phyloP scores from a whole-genome alignment of 805 yeast species.

The Nakazawaea populi region DNA sequence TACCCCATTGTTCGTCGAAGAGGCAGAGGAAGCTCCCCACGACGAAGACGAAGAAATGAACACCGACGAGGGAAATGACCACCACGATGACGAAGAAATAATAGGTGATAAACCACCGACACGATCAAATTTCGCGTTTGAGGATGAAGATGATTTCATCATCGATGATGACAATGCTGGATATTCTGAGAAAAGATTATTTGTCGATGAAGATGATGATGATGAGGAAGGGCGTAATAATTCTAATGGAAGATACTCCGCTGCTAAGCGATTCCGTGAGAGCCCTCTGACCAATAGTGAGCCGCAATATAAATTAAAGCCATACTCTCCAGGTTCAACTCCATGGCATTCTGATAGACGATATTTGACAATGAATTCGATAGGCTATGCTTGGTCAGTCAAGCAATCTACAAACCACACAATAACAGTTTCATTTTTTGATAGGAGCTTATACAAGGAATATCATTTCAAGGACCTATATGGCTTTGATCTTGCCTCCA shows the following conservation, averaged over 20 bases:
- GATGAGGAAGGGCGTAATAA: background rate
- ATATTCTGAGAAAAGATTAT: slow-evolving; percentile 18
- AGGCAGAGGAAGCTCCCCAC: slow-evolving; percentile 12
- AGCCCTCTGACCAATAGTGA: background rate
- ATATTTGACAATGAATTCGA: slow-evolving; percentile 71
- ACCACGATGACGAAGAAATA: slow-evolving; percentile 11
- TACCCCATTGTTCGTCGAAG: slow-evolving; percentile 10
- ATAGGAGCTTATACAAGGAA: slow-evolving; percentile 66
- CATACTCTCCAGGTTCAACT: slow-evolving; percentile 85
- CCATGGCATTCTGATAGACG: slow-evolving; percentile 71
- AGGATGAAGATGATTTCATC: slow-evolving; percentile 45
- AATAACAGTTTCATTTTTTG: slow-evolving; percentile 85
- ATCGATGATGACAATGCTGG: slow-evolving; percentile 63
- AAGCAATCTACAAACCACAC: slow-evolving; percentile 54
- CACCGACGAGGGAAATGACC: background rate
- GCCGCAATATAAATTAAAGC: slow-evolving; percentile 33
- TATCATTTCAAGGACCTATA: slow-evolving; percentile 78
- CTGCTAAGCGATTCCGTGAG: background rate
- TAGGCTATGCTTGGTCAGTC: slow-evolving; percentile 81
- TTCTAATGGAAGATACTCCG: background rate
- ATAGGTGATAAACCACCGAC: slow-evolving; percentile 10
- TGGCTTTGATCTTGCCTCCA: slow-evolving; percentile 68
- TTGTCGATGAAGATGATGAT: slow-evolving; percentile 6
- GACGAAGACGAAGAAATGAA: slow-evolving; percentile 13
- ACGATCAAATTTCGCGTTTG: slow-evolving; percentile 17